These are phyloP conservation scores for Penicillium sp. DNA, from an alignment of 2,329 filamentous ascomycete genomes.

Conservation along the genomic window DNA sequence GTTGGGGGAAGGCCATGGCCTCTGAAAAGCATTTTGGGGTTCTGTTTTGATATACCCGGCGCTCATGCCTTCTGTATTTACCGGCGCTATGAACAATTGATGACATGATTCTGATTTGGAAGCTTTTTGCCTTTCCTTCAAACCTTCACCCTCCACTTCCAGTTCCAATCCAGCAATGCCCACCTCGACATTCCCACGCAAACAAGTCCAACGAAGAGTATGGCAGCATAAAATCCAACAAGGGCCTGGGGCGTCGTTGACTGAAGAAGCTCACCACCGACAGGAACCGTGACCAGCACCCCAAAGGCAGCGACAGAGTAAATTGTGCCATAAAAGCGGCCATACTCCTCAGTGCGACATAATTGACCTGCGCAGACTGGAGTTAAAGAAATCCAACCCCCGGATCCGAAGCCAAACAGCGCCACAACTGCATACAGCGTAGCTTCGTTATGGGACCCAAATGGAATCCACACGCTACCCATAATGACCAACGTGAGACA, in stretches of 20 bases:
- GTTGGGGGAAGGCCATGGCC: background rate
- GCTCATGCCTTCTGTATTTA: slow-evolving; percentile 25
- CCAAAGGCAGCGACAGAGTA: slow-evolving; percentile 54
- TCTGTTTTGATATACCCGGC: slow-evolving; percentile 31
- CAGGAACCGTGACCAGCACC: slow-evolving; percentile 51
- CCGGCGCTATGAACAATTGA: slow-evolving; percentile 18
- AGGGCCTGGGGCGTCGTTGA: slow-evolving; percentile 50
- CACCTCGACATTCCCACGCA: slow-evolving; percentile 37
- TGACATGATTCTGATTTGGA: slow-evolving; percentile 3
- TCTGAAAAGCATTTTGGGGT: slow-evolving; percentile 27
- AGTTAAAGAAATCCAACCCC: slow-evolving; percentile 52
- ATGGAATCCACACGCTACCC: slow-evolving; percentile 50
- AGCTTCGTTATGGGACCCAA: slow-evolving; percentile 44
- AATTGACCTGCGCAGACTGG: slow-evolving; percentile 53
- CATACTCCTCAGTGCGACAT: slow-evolving; percentile 53
- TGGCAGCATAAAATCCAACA: slow-evolving; percentile 52
- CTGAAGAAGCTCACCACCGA: slow-evolving; percentile 53
- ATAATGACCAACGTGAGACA: slow-evolving; percentile 46
- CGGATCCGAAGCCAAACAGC: slow-evolving; percentile 56
- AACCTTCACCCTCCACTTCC: slow-evolving; percentile 44
- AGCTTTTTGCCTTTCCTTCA: background rate
- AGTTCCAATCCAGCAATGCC: slow-evolving; percentile 43
- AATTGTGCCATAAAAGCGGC: slow-evolving; percentile 53
- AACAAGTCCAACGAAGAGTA: slow-evolving; percentile 42
- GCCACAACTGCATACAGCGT: slow-evolving; percentile 52